These are phyloP conservation scores for Grosmannia huntii DNA, from an alignment of 2,329 filamentous ascomycete genomes.

Conservation along the genomic window DNA sequence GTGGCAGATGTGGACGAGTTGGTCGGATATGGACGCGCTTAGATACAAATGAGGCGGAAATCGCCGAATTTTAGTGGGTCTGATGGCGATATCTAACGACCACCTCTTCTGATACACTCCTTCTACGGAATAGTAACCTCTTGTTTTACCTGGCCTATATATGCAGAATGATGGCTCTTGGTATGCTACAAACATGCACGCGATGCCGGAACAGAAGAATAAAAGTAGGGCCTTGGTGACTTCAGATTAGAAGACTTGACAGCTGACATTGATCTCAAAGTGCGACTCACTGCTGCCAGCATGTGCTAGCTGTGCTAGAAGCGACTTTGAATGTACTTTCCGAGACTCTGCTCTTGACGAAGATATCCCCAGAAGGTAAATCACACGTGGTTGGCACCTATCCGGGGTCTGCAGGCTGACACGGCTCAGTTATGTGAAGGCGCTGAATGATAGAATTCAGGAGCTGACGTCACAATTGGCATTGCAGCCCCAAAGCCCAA, in stretches of 20 bases:
- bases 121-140: too few species aligned
- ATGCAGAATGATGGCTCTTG: not conserved
- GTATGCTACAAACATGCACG: constrained; percentile 4
- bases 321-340: constrained; percentile 2
- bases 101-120: not conserved
- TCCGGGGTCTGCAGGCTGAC: not conserved
- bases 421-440: not conserved
- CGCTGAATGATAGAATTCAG: not conserved
- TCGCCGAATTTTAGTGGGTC: not conserved
- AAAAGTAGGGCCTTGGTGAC: not conserved
- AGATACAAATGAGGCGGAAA: not conserved
- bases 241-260: not conserved
- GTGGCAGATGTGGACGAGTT: not conserved
- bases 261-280: not conserved
- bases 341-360: constrained; percentile 1
- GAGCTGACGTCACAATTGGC: constrained; percentile 1
- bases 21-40: not conserved
- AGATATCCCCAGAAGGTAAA: constrained; percentile 2
- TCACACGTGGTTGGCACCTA: not conserved
- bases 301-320: constrained; percentile 1
- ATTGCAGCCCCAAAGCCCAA: not conserved
- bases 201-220: constrained; percentile 1
- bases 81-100: not conserved
- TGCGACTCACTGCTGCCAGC: constrained; percentile 2
- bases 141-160: not conserved